Evolutionary conservation across 2,329 filamentous ascomycete genomes (phyloP), one percentile per base, ranked within the genome.

Genomic region (Rhexocercosporidium sp.): DNA sequence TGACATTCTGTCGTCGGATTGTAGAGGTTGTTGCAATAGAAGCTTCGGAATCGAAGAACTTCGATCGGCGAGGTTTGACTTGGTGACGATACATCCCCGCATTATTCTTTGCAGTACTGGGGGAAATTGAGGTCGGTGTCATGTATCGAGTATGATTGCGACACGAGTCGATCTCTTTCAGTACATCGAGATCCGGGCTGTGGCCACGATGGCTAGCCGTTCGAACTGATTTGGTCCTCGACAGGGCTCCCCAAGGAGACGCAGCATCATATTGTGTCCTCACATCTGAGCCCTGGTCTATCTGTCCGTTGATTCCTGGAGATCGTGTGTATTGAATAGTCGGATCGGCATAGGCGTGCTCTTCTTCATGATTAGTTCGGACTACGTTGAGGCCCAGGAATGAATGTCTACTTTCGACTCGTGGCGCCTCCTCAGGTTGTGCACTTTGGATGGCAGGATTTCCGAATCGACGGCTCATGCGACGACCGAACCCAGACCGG

Each of bases 1-100:
- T 76, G 8, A 82, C 84, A 65, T 82, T 83, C 57, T 79, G 77
- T 6, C 78, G 78, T 57, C 79, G 78, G 57, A 77, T 75, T 11
- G 73, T 76, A 2, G 79, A 78, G 7, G 78, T 80, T 1, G 74
- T 78, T 22, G 51, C 47, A 25, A 60, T 66, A 7, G 74, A 74
- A 16, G 29, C 61, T 25, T 72, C 67, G 2, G 72, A 73, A 12
- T 66, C 60, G 11, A 66, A 5, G 64, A 74, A 64, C 25, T 68
- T 65, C 14, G 59, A 34, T 56, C 61, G 66, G 4, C 54, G 64
- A 12, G 63, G 54, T 14, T 70, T 64, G 16, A 66, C 56, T 16
- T 61, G 59, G 16, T 49, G 47, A 16, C 65, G 51, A 51, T 65
- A 44, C 20, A 44, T 49, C 61, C 66, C 57, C 3, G 31, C 9